phyloP scores from a whole-genome alignment of 805 yeast genomes.

The Nakazawaea populi region DNA sequence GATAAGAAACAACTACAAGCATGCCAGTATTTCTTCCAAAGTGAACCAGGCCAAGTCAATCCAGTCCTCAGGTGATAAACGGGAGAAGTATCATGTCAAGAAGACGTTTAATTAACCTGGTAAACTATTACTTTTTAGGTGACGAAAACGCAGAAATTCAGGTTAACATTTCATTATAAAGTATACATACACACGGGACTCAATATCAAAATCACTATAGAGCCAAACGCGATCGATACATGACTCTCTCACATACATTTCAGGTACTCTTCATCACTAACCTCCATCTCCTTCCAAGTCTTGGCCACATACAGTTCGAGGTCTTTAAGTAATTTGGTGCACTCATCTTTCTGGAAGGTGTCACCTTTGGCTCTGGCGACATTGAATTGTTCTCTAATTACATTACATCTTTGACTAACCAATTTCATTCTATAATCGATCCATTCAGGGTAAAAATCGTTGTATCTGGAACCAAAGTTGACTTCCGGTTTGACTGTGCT shows the following conservation, averaged over 20 bases:
- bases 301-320: slow-evolving; percentile 22
- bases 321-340: slow-evolving; percentile 27
- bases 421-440: slow-evolving; percentile 31
- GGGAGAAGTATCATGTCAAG: too few species aligned
- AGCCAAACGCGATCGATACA: too few species aligned
- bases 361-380: slow-evolving; percentile 18
- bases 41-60: too few species aligned
- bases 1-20: too few species aligned
- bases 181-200: too few species aligned
- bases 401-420: slow-evolving; percentile 25
- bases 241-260: background rate
- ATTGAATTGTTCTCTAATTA: slow-evolving; percentile 20
- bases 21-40: too few species aligned
- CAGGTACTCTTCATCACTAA: slow-evolving; percentile 20
- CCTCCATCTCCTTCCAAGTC: slow-evolving; percentile 31
- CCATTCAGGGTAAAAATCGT: slow-evolving; percentile 35
- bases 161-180: too few species aligned
- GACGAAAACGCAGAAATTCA: too few species aligned
- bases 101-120: too few species aligned
- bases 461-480: slow-evolving; percentile 28
- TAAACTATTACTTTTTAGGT: too few species aligned
- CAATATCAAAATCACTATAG: too few species aligned
- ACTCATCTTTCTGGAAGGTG: slow-evolving; percentile 30
- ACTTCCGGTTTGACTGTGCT: slow-evolving; percentile 35
- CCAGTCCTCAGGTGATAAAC: too few species aligned